These are phyloP conservation scores for Potentilla sterilis DNA, from an alignment of 306 rosid species.

Conservation along the genomic window DNA sequence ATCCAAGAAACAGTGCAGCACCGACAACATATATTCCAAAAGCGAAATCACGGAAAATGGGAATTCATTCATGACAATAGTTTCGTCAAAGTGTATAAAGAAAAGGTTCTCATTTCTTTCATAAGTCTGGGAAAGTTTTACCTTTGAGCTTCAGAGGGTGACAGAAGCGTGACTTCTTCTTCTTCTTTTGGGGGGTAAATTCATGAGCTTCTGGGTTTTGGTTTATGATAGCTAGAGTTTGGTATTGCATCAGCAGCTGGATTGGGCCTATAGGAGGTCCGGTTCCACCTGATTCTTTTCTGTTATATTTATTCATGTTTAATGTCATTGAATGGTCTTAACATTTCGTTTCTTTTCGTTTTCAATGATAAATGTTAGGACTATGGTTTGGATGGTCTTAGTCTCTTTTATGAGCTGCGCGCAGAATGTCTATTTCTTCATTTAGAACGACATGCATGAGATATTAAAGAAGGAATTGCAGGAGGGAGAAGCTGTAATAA, in stretches of 20 bases:
- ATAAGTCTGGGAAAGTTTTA: background rate
- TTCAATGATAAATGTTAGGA: no score
- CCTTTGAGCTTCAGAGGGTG: background rate
- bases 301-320: background rate
- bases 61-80: background rate
- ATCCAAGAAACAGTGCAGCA: slow-evolving; percentile 7
- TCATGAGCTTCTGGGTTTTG: background rate
- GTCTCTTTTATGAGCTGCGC: no score
- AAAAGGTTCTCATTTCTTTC: background rate
- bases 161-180: background rate
- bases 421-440: no score
- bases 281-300: background rate
- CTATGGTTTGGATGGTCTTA: background rate
- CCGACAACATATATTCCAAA: slow-evolving; percentile 31
- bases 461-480: no score
- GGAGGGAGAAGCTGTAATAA: background rate
- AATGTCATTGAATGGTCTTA: background rate
- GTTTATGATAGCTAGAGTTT: background rate
- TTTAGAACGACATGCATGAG: background rate
- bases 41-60: background rate
- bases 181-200: background rate
- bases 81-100: background rate
- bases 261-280: background rate
- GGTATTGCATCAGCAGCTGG: background rate
- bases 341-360: background rate